Evolutionary conservation across 192 early-diverging fungal species (phyloP), one percentile per base, ranked within the genome.

Genomic region (Backusella westeae): DNA sequence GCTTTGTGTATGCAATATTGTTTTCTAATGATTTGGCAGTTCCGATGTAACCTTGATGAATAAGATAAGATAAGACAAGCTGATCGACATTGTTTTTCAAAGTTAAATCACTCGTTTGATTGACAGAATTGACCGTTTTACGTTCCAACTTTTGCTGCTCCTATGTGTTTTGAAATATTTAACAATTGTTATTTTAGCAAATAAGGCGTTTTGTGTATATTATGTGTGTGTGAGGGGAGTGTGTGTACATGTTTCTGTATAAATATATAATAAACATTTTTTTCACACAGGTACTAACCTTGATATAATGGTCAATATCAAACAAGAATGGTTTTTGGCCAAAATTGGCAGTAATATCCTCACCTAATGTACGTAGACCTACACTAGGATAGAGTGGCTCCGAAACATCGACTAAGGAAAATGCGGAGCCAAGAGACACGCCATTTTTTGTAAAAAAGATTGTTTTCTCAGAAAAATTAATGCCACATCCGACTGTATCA

Each of bases 381-480:
- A 96, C 87, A 6, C 85, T 86, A 8, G 94, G 93, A 73, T 90
- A 95, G 9, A 93, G 52, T 32, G 76, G 59, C 4, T 82, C 80
- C 8, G 76, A 67, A 56, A 70, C 79, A 34, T 85, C 73, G 46
- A 87, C 72, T 12, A 65, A 59, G 6, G 72, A 67, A 76, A 91
- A 91, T 9, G 91, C 89, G 26, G 84, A 81, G 4, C 90, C 88
- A 32, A 95, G 88, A 75, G 87, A 86, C 12, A 87, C 78, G 19
- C 98, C 98, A 81, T 98, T 98, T 77, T 94, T 96, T 17, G 96
- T 98, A 80, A 94, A 99, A 76, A 96, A 96, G 6, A 91, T 81
- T 9, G 90, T 85, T 67, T 82, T 86, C 71, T 87, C 83, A 72
- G 85, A 75, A 84, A 96, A 97, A 81, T 99, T 96, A 39, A 99